Base-by-base conservation (phyloP, 495 filamentous ascomycete genomes). In the Mytilinidion resinicola region DNA sequence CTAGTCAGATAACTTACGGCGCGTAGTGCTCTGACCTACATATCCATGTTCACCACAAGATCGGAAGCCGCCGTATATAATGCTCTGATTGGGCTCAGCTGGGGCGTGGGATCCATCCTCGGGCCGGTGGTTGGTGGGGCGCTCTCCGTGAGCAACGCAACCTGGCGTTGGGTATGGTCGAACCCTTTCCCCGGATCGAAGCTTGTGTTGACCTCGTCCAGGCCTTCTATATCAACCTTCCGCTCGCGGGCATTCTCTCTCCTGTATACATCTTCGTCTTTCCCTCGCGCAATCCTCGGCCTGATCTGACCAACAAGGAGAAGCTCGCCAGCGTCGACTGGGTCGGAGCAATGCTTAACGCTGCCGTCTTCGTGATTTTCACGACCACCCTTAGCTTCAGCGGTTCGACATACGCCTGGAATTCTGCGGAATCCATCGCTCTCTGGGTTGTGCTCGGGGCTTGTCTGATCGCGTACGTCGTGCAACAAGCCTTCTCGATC, bases 161-260 rank as follows among this genome's bases (percentile, higher is more conserved):
- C 63, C 3, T 78, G 76, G 76, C 63, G 76, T 44, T 77, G 73
- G 74, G 56, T 36, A 21, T n/a, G n/a, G n/a, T n/a, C n/a, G n/a
- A n/a, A n/a, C n/a, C n/a, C n/a, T n/a, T n/a, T n/a, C n/a, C n/a
- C n/a, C n/a, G n/a, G n/a, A n/a, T n/a, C n/a, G n/a, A n/a, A n/a
- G n/a, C n/a, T n/a, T n/a, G n/a, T n/a, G n/a, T n/a, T n/a, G n/a
- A n/a, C n/a, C n/a, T n/a, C n/a, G n/a, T n/a, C n/a, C n/a, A n/a
- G n/a, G n/a, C n/a, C n/a, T 89, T 89, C 64, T 90, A 86, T 69
- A 82, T 90, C 68, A 89, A 86, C 57, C 73, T 88, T 12, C 66
- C 70, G 39, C 68, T 87, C 15, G 80, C 76, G 6, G 84, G 60
- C 5, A 60, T 76, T 2, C 72, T 74, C 20, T 74, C 77, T 0